phyloP scores from a whole-genome alignment of 1,284 basidiomycete species.

The Trichosporon sp. region DNA sequence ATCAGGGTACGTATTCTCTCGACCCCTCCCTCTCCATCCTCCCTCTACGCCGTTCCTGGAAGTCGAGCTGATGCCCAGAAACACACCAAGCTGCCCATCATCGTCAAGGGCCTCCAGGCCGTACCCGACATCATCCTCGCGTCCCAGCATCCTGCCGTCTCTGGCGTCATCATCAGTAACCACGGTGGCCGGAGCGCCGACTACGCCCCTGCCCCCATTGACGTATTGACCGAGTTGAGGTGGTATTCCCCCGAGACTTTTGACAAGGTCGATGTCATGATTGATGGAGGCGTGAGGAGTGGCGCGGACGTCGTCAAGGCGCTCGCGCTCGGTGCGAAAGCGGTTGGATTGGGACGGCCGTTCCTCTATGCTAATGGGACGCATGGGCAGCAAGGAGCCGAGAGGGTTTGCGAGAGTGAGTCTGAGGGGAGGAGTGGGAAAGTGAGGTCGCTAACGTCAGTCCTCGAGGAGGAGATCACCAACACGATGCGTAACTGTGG shows the following conservation, averaged over 20 bases:
- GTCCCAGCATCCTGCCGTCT: slow-evolving; percentile 60
- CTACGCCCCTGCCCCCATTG: slow-evolving; percentile 57
- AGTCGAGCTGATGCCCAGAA: slow-evolving; percentile 41
- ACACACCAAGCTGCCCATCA: slow-evolving; percentile 58
- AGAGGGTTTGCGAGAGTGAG: slow-evolving; percentile 59
- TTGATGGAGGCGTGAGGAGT: slow-evolving; percentile 62
- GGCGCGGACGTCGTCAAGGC: slow-evolving; percentile 65
- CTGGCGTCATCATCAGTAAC: slow-evolving; percentile 58
- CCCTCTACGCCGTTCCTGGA: too few relatives aligned
- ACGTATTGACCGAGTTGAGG: slow-evolving; percentile 59
- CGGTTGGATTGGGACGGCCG: slow-evolving; percentile 62
- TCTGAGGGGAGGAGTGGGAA: slow-evolving; percentile 16
- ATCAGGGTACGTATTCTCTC: slow-evolving; percentile 46
- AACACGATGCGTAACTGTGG: slow-evolving; percentile 61
- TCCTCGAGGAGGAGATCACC: slow-evolving; percentile 61
- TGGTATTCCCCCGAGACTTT: slow-evolving; percentile 59
- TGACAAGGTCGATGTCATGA: slow-evolving; percentile 60
- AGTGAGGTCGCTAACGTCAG: slow-evolving; percentile 32
- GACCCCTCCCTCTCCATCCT: too few relatives aligned
- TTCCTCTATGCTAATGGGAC: slow-evolving; percentile 62
- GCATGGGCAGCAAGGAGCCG: slow-evolving; percentile 61
- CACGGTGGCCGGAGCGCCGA: slow-evolving; percentile 50
- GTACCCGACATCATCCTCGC: slow-evolving; percentile 60
- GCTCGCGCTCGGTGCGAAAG: slow-evolving; percentile 62
- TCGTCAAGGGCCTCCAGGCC: slow-evolving; percentile 61